phyloP scores from a whole-genome alignment of 1,284 basidiomycete genomes.

The Ceratobasidium sp. region DNA sequence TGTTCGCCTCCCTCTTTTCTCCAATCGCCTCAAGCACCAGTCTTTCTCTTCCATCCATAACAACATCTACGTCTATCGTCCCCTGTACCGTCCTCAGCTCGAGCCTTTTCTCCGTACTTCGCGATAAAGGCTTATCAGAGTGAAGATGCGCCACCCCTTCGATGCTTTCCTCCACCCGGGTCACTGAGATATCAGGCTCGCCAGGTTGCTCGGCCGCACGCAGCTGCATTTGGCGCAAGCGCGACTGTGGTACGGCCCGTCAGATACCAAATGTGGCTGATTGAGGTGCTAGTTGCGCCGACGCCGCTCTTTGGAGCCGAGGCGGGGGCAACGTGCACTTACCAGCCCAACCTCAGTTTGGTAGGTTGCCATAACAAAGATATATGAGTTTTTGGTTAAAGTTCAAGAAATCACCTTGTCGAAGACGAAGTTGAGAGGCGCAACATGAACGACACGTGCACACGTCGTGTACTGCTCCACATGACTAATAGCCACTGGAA shows the following conservation, averaged over 20 bases:
- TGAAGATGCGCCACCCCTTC: slow-evolving; percentile 37
- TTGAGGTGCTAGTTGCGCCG: slow-evolving; percentile 18
- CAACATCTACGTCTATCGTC: slow-evolving; percentile 28
- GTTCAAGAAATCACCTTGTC: neutral
- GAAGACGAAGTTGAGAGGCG: slow-evolving; percentile 1
- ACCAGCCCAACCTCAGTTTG: slow-evolving; percentile 40
- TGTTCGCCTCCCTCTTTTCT: slow-evolving; percentile 34
- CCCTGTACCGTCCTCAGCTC: slow-evolving; percentile 26
- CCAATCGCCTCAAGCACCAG: slow-evolving; percentile 34
- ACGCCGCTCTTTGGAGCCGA: slow-evolving; percentile 19
- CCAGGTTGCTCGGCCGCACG: slow-evolving; percentile 41
- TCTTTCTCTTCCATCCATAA: slow-evolving; percentile 36
- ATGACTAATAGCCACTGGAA: slow-evolving; percentile 13
- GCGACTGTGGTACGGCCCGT: slow-evolving; percentile 12
- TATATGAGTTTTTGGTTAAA: neutral
- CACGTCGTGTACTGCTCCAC: neutral
- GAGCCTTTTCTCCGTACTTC: slow-evolving; percentile 20
- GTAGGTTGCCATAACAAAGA: slow-evolving; percentile 18
- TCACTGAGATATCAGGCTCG: slow-evolving; percentile 27
- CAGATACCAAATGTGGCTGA: neutral
- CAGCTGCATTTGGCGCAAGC: slow-evolving; percentile 34
- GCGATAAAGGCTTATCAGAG: slow-evolving; percentile 35
- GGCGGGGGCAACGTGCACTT: neutral
- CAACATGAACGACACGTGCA: slow-evolving; percentile 3
- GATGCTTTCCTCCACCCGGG: slow-evolving; percentile 29